phyloP scores from a whole-genome alignment of 805 yeast genomes.

The Sungouiella thailandica region DNA sequence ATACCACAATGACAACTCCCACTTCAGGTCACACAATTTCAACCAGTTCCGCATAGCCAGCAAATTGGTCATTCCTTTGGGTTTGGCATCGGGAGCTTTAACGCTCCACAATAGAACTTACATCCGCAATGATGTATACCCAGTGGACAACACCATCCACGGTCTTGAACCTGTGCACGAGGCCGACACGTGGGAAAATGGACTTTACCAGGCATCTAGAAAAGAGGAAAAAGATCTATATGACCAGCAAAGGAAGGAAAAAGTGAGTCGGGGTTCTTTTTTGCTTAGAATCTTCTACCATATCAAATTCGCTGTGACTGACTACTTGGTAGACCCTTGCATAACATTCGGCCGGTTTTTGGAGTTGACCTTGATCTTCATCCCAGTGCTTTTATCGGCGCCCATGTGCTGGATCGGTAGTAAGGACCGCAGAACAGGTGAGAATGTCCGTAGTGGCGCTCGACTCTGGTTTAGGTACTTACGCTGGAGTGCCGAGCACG shows the following conservation, averaged over 20 bases:
- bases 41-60: no score
- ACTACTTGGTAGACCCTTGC: constrained; percentile 64
- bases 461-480: constrained; percentile 65
- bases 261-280: constrained; percentile 16
- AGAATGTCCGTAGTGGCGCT: constrained; percentile 53
- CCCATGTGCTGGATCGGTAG: constrained; percentile 64
- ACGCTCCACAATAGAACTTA: no score
- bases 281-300: constrained; percentile 29
- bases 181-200: constrained; percentile 68
- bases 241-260: constrained; percentile 25
- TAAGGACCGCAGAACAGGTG: constrained; percentile 24
- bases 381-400: constrained; percentile 61
- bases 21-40: no score
- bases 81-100: no score
- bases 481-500: constrained; percentile 65
- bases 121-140: no score
- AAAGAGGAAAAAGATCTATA: constrained; percentile 43
- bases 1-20: no score
- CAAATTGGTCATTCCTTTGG: no score
- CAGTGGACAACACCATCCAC: constrained; percentile 23
- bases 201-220: constrained; percentile 57
- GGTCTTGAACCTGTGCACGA: constrained; percentile 39
- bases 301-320: constrained; percentile 42
- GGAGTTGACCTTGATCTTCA: constrained; percentile 59
- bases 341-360: constrained; percentile 64